Percentiles rank a stretch among this genome's conserved stretches.
Evolutionary conservation across 495 filamentous ascomycete species (phyloP).

Genomic region (Hypoxylon trugodes): DNA sequence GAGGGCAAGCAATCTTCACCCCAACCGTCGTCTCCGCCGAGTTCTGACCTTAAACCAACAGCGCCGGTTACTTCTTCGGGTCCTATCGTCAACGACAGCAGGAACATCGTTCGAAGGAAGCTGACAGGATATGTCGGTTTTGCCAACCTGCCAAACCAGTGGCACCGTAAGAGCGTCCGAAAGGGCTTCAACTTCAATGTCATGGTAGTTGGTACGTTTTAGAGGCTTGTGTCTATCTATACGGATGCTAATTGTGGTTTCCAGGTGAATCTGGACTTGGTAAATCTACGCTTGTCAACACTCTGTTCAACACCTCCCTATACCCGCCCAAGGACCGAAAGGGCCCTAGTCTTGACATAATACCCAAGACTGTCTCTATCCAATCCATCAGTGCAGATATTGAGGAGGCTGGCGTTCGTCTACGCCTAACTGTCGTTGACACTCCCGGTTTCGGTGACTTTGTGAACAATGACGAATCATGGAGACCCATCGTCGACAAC

Average conservation of each 20-base stretch:
- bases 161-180: conserved; percentile 99
- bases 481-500: conserved; percentile 98
- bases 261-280: conserved; percentile 97
- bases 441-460: conserved; percentile 99
- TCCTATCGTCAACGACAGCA: conserved; percentile 75
- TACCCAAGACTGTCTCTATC: conserved; percentile 98
- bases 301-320: conserved; percentile 98
- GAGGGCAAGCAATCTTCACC: conserved; percentile 58
- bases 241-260: conserved; percentile 23
- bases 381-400: conserved; percentile 99
- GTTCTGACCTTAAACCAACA: conserved; percentile 79
- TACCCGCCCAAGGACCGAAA: conserved; percentile 99
- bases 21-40: conserved; percentile 54
- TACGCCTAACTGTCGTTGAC: conserved; percentile 96
- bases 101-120: conserved; percentile 98
- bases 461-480: conserved; percentile 99
- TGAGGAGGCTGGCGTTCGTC: conserved; percentile 97
- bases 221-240: background rate
- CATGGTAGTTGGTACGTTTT: conserved; percentile 93
- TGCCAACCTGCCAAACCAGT: conserved; percentile 98
- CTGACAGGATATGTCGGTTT: conserved; percentile 98
- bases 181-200: conserved; percentile 99
- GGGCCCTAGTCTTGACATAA: conserved; percentile 94
- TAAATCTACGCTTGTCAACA: conserved; percentile 99
- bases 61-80: conserved; percentile 60